Evolutionary conservation across 1,139 yeast species (phyloP).

Genomic region (Pichia cactophila): DNA sequence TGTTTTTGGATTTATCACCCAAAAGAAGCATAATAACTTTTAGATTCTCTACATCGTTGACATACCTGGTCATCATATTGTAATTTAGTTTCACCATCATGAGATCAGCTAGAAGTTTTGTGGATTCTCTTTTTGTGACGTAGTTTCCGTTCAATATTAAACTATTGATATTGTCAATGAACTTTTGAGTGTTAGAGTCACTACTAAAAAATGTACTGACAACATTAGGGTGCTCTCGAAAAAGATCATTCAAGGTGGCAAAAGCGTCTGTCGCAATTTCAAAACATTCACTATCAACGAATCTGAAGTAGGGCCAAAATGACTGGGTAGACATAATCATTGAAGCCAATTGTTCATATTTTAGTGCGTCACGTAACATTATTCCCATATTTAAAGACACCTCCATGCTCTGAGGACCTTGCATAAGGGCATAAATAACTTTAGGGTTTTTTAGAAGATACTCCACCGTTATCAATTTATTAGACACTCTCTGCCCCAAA

Average conservation of each 20-base stretch:
- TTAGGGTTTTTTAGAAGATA: slow-evolving; percentile 64
- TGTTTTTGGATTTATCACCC: slow-evolving; percentile 81
- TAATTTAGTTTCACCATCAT: slow-evolving; percentile 72
- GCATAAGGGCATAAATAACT: slow-evolving; percentile 52
- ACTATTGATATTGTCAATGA: slow-evolving; percentile 56
- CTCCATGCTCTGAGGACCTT: slow-evolving; percentile 66
- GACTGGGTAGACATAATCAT: slow-evolving; percentile 45
- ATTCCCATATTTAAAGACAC: slow-evolving; percentile 69
- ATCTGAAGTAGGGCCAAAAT: slow-evolving; percentile 79
- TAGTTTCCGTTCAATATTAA: slow-evolving; percentile 73
- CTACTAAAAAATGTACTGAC: slow-evolving; percentile 61
- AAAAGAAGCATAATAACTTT: slow-evolving; percentile 79
- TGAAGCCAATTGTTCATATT: slow-evolving; percentile 63
- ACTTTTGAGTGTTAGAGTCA: slow-evolving; percentile 38
- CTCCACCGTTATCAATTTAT: slow-evolving; percentile 80
- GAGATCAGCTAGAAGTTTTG: slow-evolving; percentile 67
- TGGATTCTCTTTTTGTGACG: slow-evolving; percentile 87
- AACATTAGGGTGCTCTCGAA: slow-evolving; percentile 60
- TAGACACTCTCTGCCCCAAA: slow-evolving; percentile 71
- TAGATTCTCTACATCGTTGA: slow-evolving; percentile 72
- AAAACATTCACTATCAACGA: slow-evolving; percentile 68
- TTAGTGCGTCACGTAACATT: slow-evolving; percentile 78
- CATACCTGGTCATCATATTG: slow-evolving; percentile 65
- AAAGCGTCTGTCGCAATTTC: slow-evolving; percentile 90
- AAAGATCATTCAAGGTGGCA: slow-evolving; percentile 61